Evolutionary conservation across 257 asterid species (phyloP), one percentile per base, ranked within the genome.

Genomic region (Anisodus tanguticus): DNA sequence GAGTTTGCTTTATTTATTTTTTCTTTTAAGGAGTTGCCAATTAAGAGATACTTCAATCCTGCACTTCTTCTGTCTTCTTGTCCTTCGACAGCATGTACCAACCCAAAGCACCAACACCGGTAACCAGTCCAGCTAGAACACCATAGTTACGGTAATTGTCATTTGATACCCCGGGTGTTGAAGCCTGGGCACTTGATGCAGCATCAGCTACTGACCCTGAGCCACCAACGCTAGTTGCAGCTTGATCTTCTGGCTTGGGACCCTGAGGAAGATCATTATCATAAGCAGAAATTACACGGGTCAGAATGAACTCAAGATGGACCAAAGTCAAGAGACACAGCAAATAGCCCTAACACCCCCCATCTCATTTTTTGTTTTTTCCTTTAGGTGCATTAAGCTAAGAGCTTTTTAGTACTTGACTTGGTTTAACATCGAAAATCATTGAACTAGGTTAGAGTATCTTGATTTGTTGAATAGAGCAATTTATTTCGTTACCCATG

Each of bases 111-210:
- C 96, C 95, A 74, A 90, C 86, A 67, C 87, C 79, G 41, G 98
- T 91, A 58, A 89, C 90, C 58, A 87, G 31, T 54, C 97, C 98
- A 86, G 94, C 97, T 9, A 90, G 83, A 83, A 93, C 97, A 4
- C 93, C 99, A 83, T 94, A 94, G 93, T 94, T 93, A 82, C 92
- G 90, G 87, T 88, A 55, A 16, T 85, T 89, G 87, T 92, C 98
- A 35, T 93, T 89, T 3, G 97, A 95, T 31, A 82, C 91, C 84
- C 90, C 90, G 17, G 98, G 81, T 62, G 93, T 77, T 7, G 97
- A 92, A 60, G 95, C 79, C 35, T 84, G 83, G 8, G 37, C 90
- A 85, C 82, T 86, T 31, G 93, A 86, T 79, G 90, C 93, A 76
- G 93, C 94, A 87, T 91, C 94, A 43, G 95, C 35, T 22, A 90